Base-by-base conservation (phyloP, 345 rosid species). In the Eucalyptus curtisii region DNA sequence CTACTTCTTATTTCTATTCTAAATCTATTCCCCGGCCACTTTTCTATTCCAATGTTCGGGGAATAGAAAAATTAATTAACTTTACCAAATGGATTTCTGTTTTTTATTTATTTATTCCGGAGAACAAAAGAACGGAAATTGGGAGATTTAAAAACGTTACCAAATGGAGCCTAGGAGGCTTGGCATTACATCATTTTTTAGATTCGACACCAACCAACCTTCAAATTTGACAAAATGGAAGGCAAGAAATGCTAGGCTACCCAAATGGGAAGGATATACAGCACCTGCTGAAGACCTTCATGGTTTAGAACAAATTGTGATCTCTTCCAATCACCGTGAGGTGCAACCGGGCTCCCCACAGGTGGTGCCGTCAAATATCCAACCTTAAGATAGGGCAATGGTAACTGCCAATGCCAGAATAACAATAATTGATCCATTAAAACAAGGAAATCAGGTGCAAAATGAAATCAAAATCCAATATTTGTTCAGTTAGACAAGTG, bases 331-430 rank as follows among this genome's bases (percentile, higher is more conserved):
- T 97, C 99, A 92, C 93, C 90, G 90, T 97, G 99, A 86, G 99
- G 98, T n/a, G 99, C 98, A 47, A 96, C 92, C 13, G 90, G 88
- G 88, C 92, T 91, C 14, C 97, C 99, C 44, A 91, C 97, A 4
- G 98, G 99, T 79, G 98, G 95, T 90, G 97, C 98, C 53, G 91
- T 94, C 76, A 97, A 91, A 93, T 96, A 96, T 89, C 98, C 99
- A 86, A 93, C 93, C 93, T 96, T 97, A 71, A 97, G 95, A 91
- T 94, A 94, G 13, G 99, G 99, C 57, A 97, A 92, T 61, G 98
- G 99, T 89, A 97, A 93, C 99, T 97, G 96, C 81, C 89, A 90
- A 66, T 68, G 52, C 52, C 86, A 86, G 89, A 86, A 89, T 90
- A 89, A 84, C n/a, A 79, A 14, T 87, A 82, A 59, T 45, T 48